These are phyloP conservation scores for Mortierella sp. DNA, from an alignment of 371 early-diverging fungal genomes.

Conservation along the genomic window DNA sequence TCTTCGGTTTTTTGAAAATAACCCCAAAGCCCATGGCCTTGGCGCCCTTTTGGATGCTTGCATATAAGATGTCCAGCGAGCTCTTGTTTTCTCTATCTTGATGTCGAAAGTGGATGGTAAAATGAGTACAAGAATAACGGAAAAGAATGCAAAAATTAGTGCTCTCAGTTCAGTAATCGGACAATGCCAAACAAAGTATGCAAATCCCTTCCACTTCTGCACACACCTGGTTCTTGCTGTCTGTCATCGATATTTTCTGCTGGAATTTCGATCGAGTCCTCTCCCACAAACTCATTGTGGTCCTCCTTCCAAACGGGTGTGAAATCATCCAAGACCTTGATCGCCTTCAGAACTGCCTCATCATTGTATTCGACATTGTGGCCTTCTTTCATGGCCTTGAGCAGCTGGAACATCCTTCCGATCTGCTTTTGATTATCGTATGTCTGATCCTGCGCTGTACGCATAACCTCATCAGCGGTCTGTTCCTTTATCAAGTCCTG, in stretches of 20 bases:
- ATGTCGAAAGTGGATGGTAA: too few relatives aligned
- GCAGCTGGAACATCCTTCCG: conserved; percentile 26
- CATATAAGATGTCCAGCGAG: background rate
- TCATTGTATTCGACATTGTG: conserved; percentile 47
- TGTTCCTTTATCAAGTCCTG: conserved; percentile 3
- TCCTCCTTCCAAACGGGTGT: conserved; percentile 25
- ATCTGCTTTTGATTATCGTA: conserved; percentile 26
- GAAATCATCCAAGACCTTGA: conserved; percentile 22
- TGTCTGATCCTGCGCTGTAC: background rate
- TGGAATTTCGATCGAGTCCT: conserved; percentile 18
- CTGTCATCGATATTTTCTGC: conserved; percentile 5
- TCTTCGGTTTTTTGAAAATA: conserved; percentile 18
- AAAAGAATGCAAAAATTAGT: background rate
- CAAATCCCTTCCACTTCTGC: background rate
- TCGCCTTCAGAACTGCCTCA: conserved; percentile 34
- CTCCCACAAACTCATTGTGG: conserved; percentile 28
- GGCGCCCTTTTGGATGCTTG: conserved; percentile 5
- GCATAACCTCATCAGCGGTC: conserved; percentile 10
- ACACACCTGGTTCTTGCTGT: background rate
- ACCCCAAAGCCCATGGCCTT: conserved; percentile 24
- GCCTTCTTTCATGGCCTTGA: conserved; percentile 32
- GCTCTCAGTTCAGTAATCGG: background rate
- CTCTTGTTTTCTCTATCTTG: background rate
- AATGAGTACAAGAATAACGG: background rate
- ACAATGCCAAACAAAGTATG: background rate